These are phyloP conservation scores for Penicillium fuscoglaucum DNA, from an alignment of 2,329 filamentous ascomycete species.

Conservation along the genomic window DNA sequence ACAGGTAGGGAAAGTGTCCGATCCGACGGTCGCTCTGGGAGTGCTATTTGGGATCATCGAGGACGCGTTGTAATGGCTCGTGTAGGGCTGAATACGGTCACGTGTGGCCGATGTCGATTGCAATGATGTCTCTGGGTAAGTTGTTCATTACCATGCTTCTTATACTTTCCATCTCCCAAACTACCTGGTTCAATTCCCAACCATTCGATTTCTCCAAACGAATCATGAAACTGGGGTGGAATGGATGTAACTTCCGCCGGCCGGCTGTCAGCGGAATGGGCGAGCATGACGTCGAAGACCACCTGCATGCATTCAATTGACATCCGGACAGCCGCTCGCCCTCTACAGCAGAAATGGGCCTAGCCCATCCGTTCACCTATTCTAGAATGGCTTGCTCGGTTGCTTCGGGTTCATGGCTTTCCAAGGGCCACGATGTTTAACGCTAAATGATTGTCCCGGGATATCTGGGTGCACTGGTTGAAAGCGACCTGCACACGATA, in stretches of 20 bases:
- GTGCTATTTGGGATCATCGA: background rate
- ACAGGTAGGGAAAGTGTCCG: background rate
- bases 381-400: no score
- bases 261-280: conserved; percentile 11
- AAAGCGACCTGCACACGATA: background rate
- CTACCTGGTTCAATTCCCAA: background rate
- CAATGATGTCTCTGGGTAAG: no score
- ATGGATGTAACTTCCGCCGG: conserved; percentile 1
- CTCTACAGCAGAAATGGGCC: background rate
- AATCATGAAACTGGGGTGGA: background rate
- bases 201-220: background rate
- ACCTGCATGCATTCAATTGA: background rate
- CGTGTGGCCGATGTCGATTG: background rate
- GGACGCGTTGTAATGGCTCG: background rate
- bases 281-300: conserved; percentile 4
- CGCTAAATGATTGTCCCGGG: background rate
- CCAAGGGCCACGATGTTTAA: background rate
- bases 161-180: background rate
- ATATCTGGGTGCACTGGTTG: background rate
- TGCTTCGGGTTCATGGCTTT: no score
- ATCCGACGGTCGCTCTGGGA: background rate
- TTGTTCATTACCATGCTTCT: background rate
- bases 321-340: conserved; percentile 1
- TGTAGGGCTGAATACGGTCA: conserved; percentile 1
- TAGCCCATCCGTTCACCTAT: background rate